These are phyloP conservation scores for Candida anutae DNA, from an alignment of 1,139 yeast species.

Conservation along the genomic window DNA sequence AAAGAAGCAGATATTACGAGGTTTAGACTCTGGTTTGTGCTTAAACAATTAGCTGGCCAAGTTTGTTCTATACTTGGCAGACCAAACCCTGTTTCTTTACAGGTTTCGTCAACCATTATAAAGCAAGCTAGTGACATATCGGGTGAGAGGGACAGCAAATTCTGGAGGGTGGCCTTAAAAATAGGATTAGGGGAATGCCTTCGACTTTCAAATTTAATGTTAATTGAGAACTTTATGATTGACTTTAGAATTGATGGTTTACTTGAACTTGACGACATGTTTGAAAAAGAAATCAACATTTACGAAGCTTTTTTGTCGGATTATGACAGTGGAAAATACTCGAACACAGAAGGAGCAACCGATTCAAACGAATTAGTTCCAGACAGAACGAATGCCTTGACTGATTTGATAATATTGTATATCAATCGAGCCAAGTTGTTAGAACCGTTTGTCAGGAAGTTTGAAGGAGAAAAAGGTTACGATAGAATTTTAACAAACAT, in stretches of 20 bases:
- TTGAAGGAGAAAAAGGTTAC: constrained; percentile 23
- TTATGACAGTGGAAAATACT: constrained; percentile 9
- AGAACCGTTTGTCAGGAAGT: constrained; percentile 42
- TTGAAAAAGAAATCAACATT: constrained; percentile 32
- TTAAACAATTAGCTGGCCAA: constrained; percentile 40
- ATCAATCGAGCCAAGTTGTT: constrained; percentile 45
- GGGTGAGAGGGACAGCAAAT: constrained; percentile 11
- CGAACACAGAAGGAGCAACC: constrained; percentile 3
- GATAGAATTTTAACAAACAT: constrained; percentile 22
- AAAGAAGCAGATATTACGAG: constrained; percentile 26
- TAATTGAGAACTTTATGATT: constrained; percentile 46
- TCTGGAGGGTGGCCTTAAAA: constrained; percentile 24
- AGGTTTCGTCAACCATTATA: constrained; percentile 33
- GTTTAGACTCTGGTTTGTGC: constrained; percentile 43
- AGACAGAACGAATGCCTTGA: constrained; percentile 29
- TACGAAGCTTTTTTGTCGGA: constrained; percentile 16
- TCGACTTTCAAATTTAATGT: constrained; percentile 40
- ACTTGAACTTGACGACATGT: constrained; percentile 29
- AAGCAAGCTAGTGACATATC: constrained; percentile 13
- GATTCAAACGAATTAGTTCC: constrained; percentile 16
- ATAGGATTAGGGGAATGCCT: constrained; percentile 45
- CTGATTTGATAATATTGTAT: constrained; percentile 39
- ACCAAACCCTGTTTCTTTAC: constrained; percentile 49
- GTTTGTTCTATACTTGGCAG: constrained; percentile 47
- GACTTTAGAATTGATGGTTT: constrained; percentile 35